phyloP scores from a whole-genome alignment of 192 early-diverging fungal genomes.

The Backusella circina region DNA sequence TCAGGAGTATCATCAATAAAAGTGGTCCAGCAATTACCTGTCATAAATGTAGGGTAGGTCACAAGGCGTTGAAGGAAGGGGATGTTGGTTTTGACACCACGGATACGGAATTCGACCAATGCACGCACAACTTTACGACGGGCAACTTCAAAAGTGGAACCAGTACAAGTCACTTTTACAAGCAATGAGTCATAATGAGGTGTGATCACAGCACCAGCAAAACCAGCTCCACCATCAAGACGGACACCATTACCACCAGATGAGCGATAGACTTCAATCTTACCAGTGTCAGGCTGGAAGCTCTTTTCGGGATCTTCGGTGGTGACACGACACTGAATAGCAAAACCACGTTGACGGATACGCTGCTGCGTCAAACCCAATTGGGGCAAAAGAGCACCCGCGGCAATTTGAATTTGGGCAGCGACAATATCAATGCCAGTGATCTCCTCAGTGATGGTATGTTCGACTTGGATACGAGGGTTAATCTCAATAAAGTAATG shows the following conservation, averaged over 20 bases:
- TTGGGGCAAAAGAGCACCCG: conserved; percentile 49
- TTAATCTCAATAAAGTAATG: conserved; percentile 69
- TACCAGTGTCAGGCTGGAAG: conserved; percentile 55
- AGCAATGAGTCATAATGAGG: conserved; percentile 96
- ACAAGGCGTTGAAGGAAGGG: conserved; percentile 87
- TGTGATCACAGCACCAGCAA: conserved; percentile 86
- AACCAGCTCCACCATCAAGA: conserved; percentile 53
- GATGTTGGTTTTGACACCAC: conserved; percentile 96
- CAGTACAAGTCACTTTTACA: conserved; percentile 86
- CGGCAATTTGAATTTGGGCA: conserved; percentile 56
- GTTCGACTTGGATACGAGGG: conserved; percentile 67
- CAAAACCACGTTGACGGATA: conserved; percentile 44
- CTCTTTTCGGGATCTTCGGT: conserved; percentile 63
- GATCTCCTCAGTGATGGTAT: conserved; percentile 58
- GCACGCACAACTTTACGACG: conserved; percentile 86
- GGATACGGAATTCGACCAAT: conserved; percentile 90
- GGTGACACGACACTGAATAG: conserved; percentile 57
- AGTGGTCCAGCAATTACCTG: conserved; percentile 90
- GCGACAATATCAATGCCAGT: conserved; percentile 62
- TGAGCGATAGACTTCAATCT: conserved; percentile 47
- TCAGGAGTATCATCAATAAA: conserved; percentile 96
- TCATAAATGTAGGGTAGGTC: conserved; percentile 73
- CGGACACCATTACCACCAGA: conserved; percentile 18
- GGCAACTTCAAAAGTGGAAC: conserved; percentile 84
- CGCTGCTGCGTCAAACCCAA: conserved; percentile 13